Conservation (phyloP, 805 yeast genomes). For the Cyberlindnera misumaiensis region DNA sequence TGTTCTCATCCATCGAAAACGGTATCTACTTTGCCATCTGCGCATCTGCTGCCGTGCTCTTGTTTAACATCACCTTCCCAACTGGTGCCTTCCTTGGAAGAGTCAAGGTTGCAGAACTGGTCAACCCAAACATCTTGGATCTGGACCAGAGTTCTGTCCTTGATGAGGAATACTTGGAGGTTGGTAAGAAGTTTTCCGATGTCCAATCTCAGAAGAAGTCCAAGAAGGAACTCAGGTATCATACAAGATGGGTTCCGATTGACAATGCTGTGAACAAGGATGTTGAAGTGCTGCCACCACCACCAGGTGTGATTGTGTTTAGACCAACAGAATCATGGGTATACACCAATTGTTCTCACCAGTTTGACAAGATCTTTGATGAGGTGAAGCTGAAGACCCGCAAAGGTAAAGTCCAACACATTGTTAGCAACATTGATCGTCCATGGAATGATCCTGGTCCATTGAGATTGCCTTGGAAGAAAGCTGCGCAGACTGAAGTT, state of each 20-base stretch:
- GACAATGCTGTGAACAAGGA: slow-evolving; percentile 45
- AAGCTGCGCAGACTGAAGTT: slow-evolving; percentile 17
- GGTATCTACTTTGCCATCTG: slow-evolving; percentile 89
- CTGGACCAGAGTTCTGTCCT: slow-evolving; percentile 9
- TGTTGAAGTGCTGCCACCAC: slow-evolving; percentile 64
- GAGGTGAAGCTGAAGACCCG: slow-evolving; percentile 56
- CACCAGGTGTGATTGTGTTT: slow-evolving; percentile 85
- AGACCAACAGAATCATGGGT: slow-evolving; percentile 76
- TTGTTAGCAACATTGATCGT: slow-evolving; percentile 41
- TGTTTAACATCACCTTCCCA: slow-evolving; percentile 75
- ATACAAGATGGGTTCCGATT: slow-evolving; percentile 67
- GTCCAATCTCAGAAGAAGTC: slow-evolving; percentile 8
- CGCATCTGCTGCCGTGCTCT: slow-evolving; percentile 69
- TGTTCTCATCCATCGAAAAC: slow-evolving; percentile 55
- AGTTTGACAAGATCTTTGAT: slow-evolving; percentile 61
- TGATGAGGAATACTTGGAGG: slow-evolving; percentile 3
- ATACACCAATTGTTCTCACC: slow-evolving; percentile 74
- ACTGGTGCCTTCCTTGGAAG: slow-evolving; percentile 78
- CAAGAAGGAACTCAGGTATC: slow-evolving; percentile 30
- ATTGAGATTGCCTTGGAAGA: slow-evolving; percentile 23
- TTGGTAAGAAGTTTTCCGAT: slow-evolving; percentile 1
- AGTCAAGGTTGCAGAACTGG: slow-evolving; percentile 63
- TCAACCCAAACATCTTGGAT: slow-evolving; percentile 46
- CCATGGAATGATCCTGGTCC: slow-evolving; percentile 94
- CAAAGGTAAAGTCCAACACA: slow-evolving; percentile 43